phyloP scores from a whole-genome alignment of 1,139 yeast genomes.

The Yueomyces sp. region DNA sequence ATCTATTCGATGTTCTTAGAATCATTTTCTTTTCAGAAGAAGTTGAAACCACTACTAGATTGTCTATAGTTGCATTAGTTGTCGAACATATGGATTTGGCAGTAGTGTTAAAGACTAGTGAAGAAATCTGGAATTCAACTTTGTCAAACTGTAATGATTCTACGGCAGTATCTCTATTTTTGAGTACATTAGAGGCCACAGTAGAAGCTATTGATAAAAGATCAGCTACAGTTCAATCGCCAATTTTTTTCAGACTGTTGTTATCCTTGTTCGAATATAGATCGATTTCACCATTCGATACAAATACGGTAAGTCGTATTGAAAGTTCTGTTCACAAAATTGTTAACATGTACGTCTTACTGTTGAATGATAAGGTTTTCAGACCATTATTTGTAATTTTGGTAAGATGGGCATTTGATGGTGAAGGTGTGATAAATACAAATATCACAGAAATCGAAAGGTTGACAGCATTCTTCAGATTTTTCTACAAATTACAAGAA shows the following conservation, averaged over 20 bases:
- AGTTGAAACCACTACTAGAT: conserved; percentile 48
- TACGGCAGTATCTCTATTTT: conserved; percentile 51
- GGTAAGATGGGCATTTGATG: conserved; percentile 89
- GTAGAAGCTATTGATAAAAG: conserved; percentile 62
- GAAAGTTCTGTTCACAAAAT: conserved; percentile 66
- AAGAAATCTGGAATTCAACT: conserved; percentile 47
- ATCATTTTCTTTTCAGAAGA: conserved; percentile 45
- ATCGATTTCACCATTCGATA: conserved; percentile 44
- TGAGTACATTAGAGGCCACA: conserved; percentile 52
- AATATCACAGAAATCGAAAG: conserved; percentile 40
- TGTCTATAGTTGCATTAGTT: conserved; percentile 50
- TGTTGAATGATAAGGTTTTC: conserved; percentile 84
- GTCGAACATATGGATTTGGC: conserved; percentile 59
- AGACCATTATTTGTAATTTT: conserved; percentile 81
- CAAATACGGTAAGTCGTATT: conserved; percentile 65
- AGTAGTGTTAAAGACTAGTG: conserved; percentile 48
- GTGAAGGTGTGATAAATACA: conserved; percentile 46
- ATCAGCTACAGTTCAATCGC: conserved; percentile 56
- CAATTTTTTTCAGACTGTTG: conserved; percentile 60
- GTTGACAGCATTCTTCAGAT: conserved; percentile 67
- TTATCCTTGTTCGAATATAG: conserved; percentile 61
- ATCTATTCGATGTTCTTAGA: conserved; percentile 47
- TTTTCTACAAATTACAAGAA: conserved; percentile 75
- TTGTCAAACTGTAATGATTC: conserved; percentile 32
- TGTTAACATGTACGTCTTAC: conserved; percentile 70